Evolutionary conservation across 768 basidiomycete species (phyloP).

Genomic region (Pholiota microspora): DNA sequence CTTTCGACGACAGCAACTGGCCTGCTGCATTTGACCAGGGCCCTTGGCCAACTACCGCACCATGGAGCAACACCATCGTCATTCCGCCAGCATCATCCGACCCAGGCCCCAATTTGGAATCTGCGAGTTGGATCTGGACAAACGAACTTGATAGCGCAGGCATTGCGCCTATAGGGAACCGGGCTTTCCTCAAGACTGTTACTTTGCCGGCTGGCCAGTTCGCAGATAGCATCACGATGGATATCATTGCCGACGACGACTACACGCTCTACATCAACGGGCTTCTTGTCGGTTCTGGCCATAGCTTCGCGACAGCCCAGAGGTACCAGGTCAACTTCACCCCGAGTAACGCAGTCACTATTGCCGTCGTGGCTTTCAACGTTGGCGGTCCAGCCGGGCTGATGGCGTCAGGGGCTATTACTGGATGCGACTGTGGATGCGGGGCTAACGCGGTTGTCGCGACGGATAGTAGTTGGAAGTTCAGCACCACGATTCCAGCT

Average conservation of each 20-base stretch:
- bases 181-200: conserved; percentile 29
- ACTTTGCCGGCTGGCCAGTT: conserved; percentile 20
- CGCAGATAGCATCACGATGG: conserved; percentile 21
- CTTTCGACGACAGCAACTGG: conserved; percentile 30
- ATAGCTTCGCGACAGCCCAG: conserved; percentile 11
- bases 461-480: conserved; percentile 27
- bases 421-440: conserved; percentile 9
- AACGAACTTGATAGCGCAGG: conserved; percentile 22
- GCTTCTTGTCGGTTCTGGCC: conserved; percentile 23
- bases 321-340: conserved; percentile 14
- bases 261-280: conserved; percentile 30
- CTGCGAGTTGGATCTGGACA: conserved; percentile 32
- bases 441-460: conserved; percentile 11
- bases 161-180: conserved; percentile 22
- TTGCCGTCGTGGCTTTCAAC: conserved; percentile 24
- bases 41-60: neutral
- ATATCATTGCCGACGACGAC: conserved; percentile 25
- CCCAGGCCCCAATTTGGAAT: conserved; percentile 21
- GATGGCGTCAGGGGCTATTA: conserved; percentile 6
- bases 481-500: conserved; percentile 12
- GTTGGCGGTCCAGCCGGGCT: conserved; percentile 12
- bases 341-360: conserved; percentile 21
- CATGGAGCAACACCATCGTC: conserved; percentile 10
- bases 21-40: conserved; percentile 23
- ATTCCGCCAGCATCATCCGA: conserved; percentile 18